phyloP scores from a whole-genome alignment of 306 rosid genomes.

The Quercus gilva region DNA sequence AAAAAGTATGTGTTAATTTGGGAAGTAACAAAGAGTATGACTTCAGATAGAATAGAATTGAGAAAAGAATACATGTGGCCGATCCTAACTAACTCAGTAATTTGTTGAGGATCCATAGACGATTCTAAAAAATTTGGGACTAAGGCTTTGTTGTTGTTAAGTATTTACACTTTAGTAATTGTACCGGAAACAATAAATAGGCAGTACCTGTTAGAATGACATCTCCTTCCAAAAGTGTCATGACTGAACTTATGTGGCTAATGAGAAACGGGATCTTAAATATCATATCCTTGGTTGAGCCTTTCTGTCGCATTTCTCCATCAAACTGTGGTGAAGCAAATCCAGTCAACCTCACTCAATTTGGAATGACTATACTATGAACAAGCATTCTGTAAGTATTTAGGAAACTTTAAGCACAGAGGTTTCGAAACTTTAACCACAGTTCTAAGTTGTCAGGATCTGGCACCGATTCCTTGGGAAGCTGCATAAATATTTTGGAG shows the following conservation, averaged over 20 bases:
- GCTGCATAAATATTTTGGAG: constrained; percentile 43
- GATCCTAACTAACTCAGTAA: too few relatives aligned
- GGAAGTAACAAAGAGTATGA: too few relatives aligned
- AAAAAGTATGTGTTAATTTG: too few relatives aligned
- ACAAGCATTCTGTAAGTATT: background rate
- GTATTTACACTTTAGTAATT: background rate
- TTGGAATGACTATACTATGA: background rate
- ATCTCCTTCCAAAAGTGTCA: constrained; percentile 93
- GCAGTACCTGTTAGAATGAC: constrained; percentile 82
- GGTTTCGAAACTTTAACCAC: constrained; percentile 75
- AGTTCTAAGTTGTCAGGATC: constrained; percentile 80
- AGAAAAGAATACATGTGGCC: too few relatives aligned
- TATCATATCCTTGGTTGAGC: constrained; percentile 93
- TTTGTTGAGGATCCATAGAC: too few relatives aligned
- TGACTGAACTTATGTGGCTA: constrained; percentile 77
- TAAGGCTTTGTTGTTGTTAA: too few relatives aligned
- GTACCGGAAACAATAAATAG: background rate
- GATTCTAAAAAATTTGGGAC: too few relatives aligned
- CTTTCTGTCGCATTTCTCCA: constrained; percentile 81
- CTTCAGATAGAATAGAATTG: too few relatives aligned
- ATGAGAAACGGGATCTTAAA: constrained; percentile 87
- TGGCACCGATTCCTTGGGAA: constrained; percentile 60
- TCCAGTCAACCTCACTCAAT: constrained; percentile 15
- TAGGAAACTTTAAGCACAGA: background rate
- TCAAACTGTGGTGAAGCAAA: constrained; percentile 58